phyloP scores from a whole-genome alignment of 352 stramenopile genomes.

The Pythium plurisporium region DNA sequence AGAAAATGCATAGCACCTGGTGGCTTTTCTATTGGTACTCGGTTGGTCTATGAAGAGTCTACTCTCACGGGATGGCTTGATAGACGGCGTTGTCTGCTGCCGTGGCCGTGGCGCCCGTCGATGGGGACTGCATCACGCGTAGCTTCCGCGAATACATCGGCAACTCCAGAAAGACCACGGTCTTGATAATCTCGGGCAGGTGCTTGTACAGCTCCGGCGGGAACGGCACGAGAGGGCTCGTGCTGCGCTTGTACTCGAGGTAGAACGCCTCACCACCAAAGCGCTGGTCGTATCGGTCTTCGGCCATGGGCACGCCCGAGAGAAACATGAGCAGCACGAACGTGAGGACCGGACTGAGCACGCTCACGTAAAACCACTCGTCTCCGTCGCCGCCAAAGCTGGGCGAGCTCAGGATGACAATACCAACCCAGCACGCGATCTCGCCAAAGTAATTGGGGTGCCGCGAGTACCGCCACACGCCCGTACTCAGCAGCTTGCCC shows the following conservation, averaged over 20 bases:
- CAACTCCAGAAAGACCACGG: constrained; percentile 44
- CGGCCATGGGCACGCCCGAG: constrained; percentile 57
- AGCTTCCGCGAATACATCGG: constrained; percentile 55
- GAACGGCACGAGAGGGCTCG: constrained; percentile 52
- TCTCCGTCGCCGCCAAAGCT: constrained; percentile 31
- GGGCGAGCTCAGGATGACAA: constrained; percentile 39
- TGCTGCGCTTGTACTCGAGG: constrained; percentile 60
- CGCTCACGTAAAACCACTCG: constrained; percentile 44
- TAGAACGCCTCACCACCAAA: constrained; percentile 53
- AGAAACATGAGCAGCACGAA: constrained; percentile 69
- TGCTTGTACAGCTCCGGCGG: constrained; percentile 38
- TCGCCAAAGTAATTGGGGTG: constrained; percentile 94
- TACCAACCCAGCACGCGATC: constrained; percentile 85
- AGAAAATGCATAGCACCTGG: too few relatives aligned
- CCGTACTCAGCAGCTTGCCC: constrained; percentile 45
- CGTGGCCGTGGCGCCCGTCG: neutral
- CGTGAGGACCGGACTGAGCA: constrained; percentile 46
- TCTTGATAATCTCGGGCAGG: constrained; percentile 38
- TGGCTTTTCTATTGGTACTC: too few relatives aligned
- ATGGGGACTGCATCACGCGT: constrained; percentile 27
- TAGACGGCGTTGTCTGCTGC: constrained; percentile 14
- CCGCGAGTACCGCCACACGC: constrained; percentile 84
- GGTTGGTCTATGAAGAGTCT: too few relatives aligned
- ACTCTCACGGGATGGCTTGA: constrained; percentile 12
- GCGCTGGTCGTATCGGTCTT: constrained; percentile 58